A percentile compares a stretch with the other conserved stretches of the same genome.
Conservation (phyloP, 345 rosid species). For the Hypericum androsaemum region DNA sequence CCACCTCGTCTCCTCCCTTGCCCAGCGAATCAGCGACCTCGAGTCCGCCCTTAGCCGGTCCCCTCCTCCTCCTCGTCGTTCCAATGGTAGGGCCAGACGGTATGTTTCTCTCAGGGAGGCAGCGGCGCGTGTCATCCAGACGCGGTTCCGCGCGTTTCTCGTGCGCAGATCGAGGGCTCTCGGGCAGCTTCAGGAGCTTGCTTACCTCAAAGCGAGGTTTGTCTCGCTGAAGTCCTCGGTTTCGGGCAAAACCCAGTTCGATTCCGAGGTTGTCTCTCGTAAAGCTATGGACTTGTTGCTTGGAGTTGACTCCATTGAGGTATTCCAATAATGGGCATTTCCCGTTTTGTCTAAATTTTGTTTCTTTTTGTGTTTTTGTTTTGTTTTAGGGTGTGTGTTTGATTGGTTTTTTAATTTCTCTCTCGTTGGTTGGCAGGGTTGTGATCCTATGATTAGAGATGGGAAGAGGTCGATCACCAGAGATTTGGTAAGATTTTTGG, state of each 20-base stretch:
- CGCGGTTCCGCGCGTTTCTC: conserved; percentile 65
- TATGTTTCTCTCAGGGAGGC: conserved; percentile 41
- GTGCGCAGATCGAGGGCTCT: conserved; percentile 72
- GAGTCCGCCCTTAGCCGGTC: conserved; percentile 33
- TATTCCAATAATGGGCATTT: conserved; percentile 13
- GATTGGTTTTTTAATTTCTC: too few species aligned
- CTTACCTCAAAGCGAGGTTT: conserved; percentile 52
- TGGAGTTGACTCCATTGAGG: conserved; percentile 70
- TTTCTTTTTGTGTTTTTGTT: neutral
- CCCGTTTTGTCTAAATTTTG: neutral
- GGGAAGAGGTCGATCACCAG: conserved; percentile 62
- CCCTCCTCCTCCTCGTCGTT: conserved; percentile 12
- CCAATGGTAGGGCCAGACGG: conserved; percentile 12
- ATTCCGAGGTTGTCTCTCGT: conserved; percentile 35
- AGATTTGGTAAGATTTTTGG: conserved; percentile 54
- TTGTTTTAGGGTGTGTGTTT: neutral
- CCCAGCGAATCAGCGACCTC: conserved; percentile 43
- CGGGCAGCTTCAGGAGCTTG: conserved; percentile 70
- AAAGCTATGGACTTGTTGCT: conserved; percentile 59
- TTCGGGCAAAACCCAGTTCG: conserved; percentile 37
- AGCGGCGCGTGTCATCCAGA: conserved; percentile 77
- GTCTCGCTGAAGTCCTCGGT: conserved; percentile 51
- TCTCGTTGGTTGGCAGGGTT: conserved; percentile 28
- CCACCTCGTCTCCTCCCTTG: conserved; percentile 28
- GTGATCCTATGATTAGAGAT: conserved; percentile 68